Evolutionary conservation across 2,329 filamentous ascomycete species (phyloP).

Genomic region (Beauveria medogensis): DNA sequence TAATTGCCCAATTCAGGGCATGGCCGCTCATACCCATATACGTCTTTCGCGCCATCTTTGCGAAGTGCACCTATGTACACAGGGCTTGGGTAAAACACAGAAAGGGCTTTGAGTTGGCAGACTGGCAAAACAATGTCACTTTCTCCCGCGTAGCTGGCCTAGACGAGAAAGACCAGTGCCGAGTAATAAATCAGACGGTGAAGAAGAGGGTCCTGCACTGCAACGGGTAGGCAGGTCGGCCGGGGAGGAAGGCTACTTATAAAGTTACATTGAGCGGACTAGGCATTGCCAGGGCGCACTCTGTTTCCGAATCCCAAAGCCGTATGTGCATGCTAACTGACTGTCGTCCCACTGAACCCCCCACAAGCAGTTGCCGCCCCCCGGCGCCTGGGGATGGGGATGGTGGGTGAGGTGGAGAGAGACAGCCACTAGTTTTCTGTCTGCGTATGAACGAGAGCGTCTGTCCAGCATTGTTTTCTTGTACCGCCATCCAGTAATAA

Average conservation of each 20-base stretch:
- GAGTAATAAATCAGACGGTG: not conserved
- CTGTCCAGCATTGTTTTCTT: not conserved
- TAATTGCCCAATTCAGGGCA: slow-evolving; percentile 59
- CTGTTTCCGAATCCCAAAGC: not conserved
- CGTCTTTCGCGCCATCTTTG: slow-evolving; percentile 25
- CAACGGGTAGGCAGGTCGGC: not conserved
- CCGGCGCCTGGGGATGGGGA: not conserved
- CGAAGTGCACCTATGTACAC: not conserved
- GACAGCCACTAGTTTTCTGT: not conserved
- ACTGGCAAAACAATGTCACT: not conserved
- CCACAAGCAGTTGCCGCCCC: slow-evolving; percentile 1
- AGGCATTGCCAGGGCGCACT: not conserved
- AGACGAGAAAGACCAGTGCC: not conserved
- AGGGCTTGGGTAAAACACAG: not conserved
- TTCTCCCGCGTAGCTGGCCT: not conserved
- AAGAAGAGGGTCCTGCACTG: not conserved
- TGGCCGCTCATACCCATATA: slow-evolving; percentile 61
- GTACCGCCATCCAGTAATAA: not conserved
- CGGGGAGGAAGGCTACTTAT: slow-evolving; percentile 1
- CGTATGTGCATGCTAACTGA: not conserved
- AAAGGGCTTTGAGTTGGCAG: not conserved
- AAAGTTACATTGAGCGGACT: slow-evolving; percentile 8
- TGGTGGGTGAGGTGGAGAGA: slow-evolving; percentile 7
- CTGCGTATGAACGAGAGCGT: not conserved
- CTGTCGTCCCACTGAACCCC: slow-evolving; percentile 1